Base-by-base conservation (phyloP, 208 protist species). In the Wallacemonas rigidus region DNA sequence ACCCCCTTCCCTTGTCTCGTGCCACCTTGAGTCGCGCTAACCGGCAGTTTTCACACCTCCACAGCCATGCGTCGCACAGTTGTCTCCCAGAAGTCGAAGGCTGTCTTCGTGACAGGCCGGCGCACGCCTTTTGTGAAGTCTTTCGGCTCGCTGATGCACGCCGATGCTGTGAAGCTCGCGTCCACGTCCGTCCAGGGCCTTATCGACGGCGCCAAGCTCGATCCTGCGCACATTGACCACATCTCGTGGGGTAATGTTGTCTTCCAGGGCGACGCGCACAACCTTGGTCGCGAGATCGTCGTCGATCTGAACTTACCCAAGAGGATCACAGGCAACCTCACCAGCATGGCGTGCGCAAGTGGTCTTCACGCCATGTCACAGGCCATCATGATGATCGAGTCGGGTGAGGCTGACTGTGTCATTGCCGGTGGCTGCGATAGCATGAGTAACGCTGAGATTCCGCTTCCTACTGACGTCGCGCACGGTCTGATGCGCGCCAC, bases 211-310 rank as follows among this genome's bases (percentile, higher is more conserved):
- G 84, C 81, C 8, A 86, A 89, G 38, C 64, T 97, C 8, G 81
- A 93, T 67, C 90, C 92, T 0, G 71, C 78, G 4, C 75, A 92
- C 40, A 75, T 97, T 61, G 77, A 97, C 54, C 86, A 95, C 69
- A 83, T 97, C 39, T 83, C 95, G 36, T 96, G 90, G 93, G 93
- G 91, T 11, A 96, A 95, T 58, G 93, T 97, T n/a, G 93, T 95
- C 38, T 58, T 95, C 12, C 87, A 95, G 50, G 82, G 82, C 26
- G 75, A 71, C 60, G 80, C 86, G 1, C 89, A 88, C 47, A 97
- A 97, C 69, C 86, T 87, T 56, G 93, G 89, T 14, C 71, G 91
- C 36, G 91, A 97, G 71, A 95, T 97, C 53, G 82, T 91, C 2
- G 88, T 96, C 51, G 91, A 96, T 6, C 74, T 95, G 0, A 92